These are phyloP conservation scores for Gossypium arboreum DNA, from an alignment of 345 rosid species.

Conservation along the genomic window DNA sequence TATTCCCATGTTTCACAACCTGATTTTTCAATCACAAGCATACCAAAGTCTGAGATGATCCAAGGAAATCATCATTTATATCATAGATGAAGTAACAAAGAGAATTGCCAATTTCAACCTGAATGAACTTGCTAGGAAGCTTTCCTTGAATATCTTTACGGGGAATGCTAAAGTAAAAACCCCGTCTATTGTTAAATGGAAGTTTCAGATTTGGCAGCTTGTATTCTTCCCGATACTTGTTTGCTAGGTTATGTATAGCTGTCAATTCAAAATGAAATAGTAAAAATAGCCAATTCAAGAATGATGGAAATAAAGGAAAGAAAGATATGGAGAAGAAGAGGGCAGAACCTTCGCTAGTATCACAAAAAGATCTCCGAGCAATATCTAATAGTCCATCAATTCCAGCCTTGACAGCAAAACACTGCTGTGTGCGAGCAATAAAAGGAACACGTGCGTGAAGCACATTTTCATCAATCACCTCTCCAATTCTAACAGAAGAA, in stretches of 20 bases:
- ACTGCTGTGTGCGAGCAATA: slow-evolving; percentile 96
- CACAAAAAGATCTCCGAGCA: slow-evolving; percentile 90
- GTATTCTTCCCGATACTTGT: slow-evolving; percentile 84
- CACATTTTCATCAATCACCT: slow-evolving; percentile 89
- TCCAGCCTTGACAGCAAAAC: slow-evolving; percentile 95
- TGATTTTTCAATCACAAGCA: slow-evolving; percentile 32
- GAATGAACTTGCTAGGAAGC: slow-evolving; percentile 90
- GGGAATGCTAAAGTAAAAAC: slow-evolving; percentile 95
- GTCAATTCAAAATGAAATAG: slow-evolving; percentile 23
- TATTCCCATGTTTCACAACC: slow-evolving; percentile 90
- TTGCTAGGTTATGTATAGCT: slow-evolving; percentile 92
- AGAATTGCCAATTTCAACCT: slow-evolving; percentile 41
- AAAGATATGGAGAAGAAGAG: neutral
- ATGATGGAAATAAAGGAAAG: slow-evolving; percentile 4
- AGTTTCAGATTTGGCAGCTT: slow-evolving; percentile 83
- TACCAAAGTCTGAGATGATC: slow-evolving; percentile 19
- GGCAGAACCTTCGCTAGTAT: slow-evolving; percentile 82
- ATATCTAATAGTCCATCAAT: slow-evolving; percentile 93
- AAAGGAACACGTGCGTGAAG: slow-evolving; percentile 95
- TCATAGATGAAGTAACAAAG: slow-evolving; percentile 11
- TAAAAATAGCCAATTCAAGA: slow-evolving; percentile 10
- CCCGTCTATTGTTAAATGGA: slow-evolving; percentile 93
- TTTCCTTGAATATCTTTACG: slow-evolving; percentile 81
- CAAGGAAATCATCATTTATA: slow-evolving; percentile 11
- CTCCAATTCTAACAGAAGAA: slow-evolving; percentile 59